Conservation (phyloP, 345 rosid genomes). For the Moricandia moricandioides region DNA sequence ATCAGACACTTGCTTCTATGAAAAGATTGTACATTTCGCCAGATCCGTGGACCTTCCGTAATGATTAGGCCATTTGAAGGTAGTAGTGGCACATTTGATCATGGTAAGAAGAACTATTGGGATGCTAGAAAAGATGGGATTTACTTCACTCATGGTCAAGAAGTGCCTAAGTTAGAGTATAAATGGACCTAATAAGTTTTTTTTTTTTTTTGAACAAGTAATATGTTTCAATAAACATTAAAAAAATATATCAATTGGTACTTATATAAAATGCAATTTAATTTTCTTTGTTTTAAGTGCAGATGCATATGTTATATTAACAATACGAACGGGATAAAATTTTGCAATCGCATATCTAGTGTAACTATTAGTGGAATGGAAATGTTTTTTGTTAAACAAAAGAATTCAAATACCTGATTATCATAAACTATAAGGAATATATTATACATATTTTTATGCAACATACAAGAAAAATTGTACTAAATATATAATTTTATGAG, state of each 20-base stretch:
- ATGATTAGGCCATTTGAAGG: background rate
- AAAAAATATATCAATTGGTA: background rate
- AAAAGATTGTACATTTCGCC: background rate
- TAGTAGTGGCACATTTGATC: background rate
- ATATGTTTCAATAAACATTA: background rate
- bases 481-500: too few relatives aligned
- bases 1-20: too few relatives aligned
- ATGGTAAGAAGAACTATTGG: background rate
- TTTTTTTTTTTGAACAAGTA: too few relatives aligned
- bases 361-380: background rate
- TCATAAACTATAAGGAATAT: too few relatives aligned
- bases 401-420: too few relatives aligned
- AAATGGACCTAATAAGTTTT: background rate
- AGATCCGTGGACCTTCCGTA: background rate
- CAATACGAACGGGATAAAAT: background rate
- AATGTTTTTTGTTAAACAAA: background rate
- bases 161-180: background rate
- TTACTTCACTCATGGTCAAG: constrained; percentile 6
- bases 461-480: too few relatives aligned
- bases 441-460: too few relatives aligned
- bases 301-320: background rate
- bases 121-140: background rate
- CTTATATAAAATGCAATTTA: background rate
- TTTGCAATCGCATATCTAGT: background rate
- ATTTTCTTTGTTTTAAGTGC: background rate